Evolutionary conservation across 345 rosid species (phyloP).

Genomic region (Syzygium oleosum): DNA sequence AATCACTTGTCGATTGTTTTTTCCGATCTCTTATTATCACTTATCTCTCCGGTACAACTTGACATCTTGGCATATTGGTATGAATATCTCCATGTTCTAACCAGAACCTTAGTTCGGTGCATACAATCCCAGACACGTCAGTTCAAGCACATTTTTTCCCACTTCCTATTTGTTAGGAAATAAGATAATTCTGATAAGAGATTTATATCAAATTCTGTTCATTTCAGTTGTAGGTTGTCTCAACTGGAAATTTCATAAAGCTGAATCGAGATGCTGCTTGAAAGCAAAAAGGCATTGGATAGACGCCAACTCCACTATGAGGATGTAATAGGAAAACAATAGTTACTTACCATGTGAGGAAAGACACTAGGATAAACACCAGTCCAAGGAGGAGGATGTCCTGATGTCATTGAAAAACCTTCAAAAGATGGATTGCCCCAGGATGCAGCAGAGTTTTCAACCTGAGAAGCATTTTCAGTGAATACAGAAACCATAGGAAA

Average conservation of each 20-base stretch:
- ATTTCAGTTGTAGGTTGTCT: background rate
- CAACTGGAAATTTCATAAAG: background rate
- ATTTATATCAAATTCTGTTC: background rate
- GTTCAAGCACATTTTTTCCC: background rate
- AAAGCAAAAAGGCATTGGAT: background rate
- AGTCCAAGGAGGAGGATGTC: conserved; percentile 41
- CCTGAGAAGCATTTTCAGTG: conserved; percentile 7
- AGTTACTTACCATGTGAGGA: conserved; percentile 39
- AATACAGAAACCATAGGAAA: conserved; percentile 32
- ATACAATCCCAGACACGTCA: background rate
- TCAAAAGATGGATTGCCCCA: conserved; percentile 31
- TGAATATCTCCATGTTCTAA: background rate
- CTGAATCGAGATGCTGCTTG: background rate
- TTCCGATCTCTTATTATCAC: background rate
- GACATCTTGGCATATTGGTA: background rate
- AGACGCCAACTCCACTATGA: background rate
- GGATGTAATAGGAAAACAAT: background rate
- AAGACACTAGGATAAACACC: conserved; percentile 27
- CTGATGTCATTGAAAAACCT: conserved; percentile 42
- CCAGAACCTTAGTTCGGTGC: background rate
- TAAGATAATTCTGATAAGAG: background rate
- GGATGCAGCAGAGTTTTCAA: conserved; percentile 4
- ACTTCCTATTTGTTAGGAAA: background rate
- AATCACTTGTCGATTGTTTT: background rate
- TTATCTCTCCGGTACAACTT: background rate